phyloP scores from a whole-genome alignment of 805 yeast genomes.

The Deakozyma indianensis region DNA sequence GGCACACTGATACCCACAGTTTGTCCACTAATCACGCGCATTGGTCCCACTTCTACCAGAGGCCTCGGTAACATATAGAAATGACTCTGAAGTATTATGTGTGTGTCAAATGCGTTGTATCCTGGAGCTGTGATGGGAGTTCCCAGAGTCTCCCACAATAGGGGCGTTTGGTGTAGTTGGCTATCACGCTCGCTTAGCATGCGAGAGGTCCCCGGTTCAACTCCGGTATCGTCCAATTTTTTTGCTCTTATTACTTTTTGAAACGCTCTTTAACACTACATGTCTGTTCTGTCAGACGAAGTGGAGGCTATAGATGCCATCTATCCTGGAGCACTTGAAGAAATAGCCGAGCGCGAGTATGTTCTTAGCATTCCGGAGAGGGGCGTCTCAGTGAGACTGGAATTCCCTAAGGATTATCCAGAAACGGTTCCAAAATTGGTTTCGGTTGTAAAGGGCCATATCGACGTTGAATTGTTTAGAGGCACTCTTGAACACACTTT shows the following conservation, averaged over 20 bases:
- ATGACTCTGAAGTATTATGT: too few species aligned
- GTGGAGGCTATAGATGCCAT: background rate
- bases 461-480: conserved; percentile 2
- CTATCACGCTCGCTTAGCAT: conserved; percentile 13
- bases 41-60: too few species aligned
- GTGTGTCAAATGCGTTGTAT: too few species aligned
- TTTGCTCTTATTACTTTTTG: background rate
- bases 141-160: too few species aligned
- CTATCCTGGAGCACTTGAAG: background rate
- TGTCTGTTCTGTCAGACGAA: conserved; percentile 10
- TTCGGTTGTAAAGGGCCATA: conserved; percentile 4
- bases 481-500: conserved; percentile 3
- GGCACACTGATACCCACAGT: too few species aligned
- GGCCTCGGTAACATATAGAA: too few species aligned
- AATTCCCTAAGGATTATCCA: conserved; percentile 13
- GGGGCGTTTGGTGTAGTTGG: conserved; percentile 13
- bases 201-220: conserved; percentile 13
- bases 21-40: too few species aligned
- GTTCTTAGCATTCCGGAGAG: background rate
- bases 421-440: conserved; percentile 9
- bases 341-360: background rate
- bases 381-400: background rate
- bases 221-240: conserved; percentile 10
- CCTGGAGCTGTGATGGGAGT: too few species aligned
- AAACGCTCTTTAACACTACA: conserved; percentile 15